A percentile compares a stretch with the other conserved stretches of the same genome.
Conservation (phyloP, 2,329 filamentous ascomycete genomes). For the Stagonosporopsis rhizophila region DNA sequence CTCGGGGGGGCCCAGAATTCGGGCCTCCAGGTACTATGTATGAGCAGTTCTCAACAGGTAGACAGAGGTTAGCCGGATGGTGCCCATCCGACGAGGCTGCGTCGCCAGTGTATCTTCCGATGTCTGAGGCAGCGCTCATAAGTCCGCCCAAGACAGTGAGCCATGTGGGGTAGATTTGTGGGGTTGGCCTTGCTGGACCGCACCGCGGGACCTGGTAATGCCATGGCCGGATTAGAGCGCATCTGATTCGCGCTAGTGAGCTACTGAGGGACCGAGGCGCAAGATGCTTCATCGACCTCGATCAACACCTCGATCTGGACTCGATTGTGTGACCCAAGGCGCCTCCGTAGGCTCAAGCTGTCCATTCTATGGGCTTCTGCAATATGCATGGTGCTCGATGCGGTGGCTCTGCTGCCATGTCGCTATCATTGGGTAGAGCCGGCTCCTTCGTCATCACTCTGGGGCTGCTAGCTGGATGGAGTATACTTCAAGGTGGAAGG, state of each 20-base stretch:
- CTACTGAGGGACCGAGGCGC: slow-evolving; percentile 2
- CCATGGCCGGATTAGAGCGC: neutral
- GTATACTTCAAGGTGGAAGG: slow-evolving; percentile 24
- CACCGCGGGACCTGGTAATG: slow-evolving; percentile 3
- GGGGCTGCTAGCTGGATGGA: slow-evolving; percentile 5
- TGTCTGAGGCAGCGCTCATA: slow-evolving; percentile 4
- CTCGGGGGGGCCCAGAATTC: slow-evolving; percentile 5
- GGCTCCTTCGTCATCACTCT: slow-evolving; percentile 12
- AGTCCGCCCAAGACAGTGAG: neutral
- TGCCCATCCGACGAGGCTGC: slow-evolving; percentile 11
- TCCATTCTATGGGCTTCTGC: neutral
- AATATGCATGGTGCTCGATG: slow-evolving; percentile 1
- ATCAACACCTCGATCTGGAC: slow-evolving; percentile 5
- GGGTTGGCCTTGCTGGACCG: slow-evolving; percentile 7
- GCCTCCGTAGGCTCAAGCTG: neutral
- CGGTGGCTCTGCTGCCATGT: neutral
- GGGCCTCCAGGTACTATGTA: neutral
- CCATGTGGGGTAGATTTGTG: slow-evolving; percentile 19
- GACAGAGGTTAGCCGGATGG: slow-evolving; percentile 26
- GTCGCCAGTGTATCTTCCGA: slow-evolving; percentile 10
- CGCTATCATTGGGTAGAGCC: neutral
- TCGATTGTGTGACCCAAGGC: neutral
- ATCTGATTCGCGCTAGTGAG: slow-evolving; percentile 5
- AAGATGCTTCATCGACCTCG: slow-evolving; percentile 1
- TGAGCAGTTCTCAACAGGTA: neutral